phyloP scores from a whole-genome alignment of 805 yeast genomes.

The Candida railenensis region DNA sequence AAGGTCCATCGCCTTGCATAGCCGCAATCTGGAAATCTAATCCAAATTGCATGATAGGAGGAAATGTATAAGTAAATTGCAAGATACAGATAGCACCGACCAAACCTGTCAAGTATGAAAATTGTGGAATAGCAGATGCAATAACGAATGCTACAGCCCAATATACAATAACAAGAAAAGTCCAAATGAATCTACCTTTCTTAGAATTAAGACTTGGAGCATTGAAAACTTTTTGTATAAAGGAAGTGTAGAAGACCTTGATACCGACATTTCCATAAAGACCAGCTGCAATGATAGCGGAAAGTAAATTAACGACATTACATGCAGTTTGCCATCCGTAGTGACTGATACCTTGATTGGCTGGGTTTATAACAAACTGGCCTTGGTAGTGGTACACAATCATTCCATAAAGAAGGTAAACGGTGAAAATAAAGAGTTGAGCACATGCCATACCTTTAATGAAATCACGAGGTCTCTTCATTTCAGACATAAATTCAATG shows the following conservation, averaged over 20 bases:
- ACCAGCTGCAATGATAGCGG: conserved; percentile 44
- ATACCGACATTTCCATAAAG: conserved; percentile 48
- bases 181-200: conserved; percentile 37
- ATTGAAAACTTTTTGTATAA: conserved; percentile 28
- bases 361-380: conserved; percentile 43
- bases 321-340: conserved; percentile 35
- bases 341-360: conserved; percentile 42
- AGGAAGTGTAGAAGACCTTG: conserved; percentile 43
- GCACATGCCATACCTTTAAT: conserved; percentile 47
- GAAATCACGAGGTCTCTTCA: conserved; percentile 48
- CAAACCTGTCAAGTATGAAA: conserved; percentile 34
- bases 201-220: conserved; percentile 30
- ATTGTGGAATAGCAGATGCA: conserved; percentile 46
- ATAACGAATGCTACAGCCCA: conserved; percentile 45
- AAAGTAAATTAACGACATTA: conserved; percentile 33
- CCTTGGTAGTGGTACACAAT: conserved; percentile 46
- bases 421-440: conserved; percentile 36
- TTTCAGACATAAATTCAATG: conserved; percentile 48
- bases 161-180: conserved; percentile 32
- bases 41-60: conserved; percentile 27
- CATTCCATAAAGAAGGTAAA: conserved; percentile 42
- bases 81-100: conserved; percentile 46
- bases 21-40: conserved; percentile 16
- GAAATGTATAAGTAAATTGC: conserved; percentile 48
- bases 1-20: conserved; percentile 14